Conservation (phyloP, 805 yeast species). For the Danielia oregonensis region DNA sequence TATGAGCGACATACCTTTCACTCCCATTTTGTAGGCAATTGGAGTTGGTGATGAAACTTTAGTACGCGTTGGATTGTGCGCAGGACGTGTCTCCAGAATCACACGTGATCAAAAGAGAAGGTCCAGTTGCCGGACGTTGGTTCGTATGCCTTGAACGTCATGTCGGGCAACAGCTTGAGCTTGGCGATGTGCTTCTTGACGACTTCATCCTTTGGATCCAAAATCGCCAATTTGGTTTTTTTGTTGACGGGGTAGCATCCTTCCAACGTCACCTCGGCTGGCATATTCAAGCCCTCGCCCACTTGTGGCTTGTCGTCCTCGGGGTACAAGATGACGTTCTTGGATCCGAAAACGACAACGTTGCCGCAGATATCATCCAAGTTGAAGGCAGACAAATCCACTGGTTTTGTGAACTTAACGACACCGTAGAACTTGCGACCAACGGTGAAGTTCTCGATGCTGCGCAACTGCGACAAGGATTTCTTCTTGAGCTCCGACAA, state of each 20-base stretch:
- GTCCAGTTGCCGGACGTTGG: conserved; percentile 71
- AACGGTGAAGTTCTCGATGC: conserved; percentile 61
- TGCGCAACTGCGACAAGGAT: conserved; percentile 60
- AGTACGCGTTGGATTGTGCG: too few species aligned
- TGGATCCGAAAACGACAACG: conserved; percentile 56
- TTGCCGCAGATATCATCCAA: conserved; percentile 63
- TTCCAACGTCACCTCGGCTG: conserved; percentile 68
- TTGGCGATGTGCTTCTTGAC: conserved; percentile 66
- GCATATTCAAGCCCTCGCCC: conserved; percentile 83
- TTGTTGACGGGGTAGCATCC: conserved; percentile 78
- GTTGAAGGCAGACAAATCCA: conserved; percentile 70
- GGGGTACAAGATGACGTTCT: conserved; percentile 70
- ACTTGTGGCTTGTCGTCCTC: conserved; percentile 45
- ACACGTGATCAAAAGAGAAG: conserved; percentile 44
- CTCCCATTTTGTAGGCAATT: conserved; percentile 12
- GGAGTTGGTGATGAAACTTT: too few species aligned
- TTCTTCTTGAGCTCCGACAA: conserved; percentile 55
- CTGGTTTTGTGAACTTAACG: conserved; percentile 73
- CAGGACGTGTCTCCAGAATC: conserved; percentile 9
- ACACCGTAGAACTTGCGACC: conserved; percentile 80
- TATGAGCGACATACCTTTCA: conserved; percentile 13
- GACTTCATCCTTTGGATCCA: conserved; percentile 71
- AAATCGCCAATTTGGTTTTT: conserved; percentile 67
- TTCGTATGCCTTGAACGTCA: conserved; percentile 73
- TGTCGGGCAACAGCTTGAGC: conserved; percentile 55